Evolutionary conservation across 177 flowering plant species (phyloP).

Genomic region (Vitis hybrid): DNA sequence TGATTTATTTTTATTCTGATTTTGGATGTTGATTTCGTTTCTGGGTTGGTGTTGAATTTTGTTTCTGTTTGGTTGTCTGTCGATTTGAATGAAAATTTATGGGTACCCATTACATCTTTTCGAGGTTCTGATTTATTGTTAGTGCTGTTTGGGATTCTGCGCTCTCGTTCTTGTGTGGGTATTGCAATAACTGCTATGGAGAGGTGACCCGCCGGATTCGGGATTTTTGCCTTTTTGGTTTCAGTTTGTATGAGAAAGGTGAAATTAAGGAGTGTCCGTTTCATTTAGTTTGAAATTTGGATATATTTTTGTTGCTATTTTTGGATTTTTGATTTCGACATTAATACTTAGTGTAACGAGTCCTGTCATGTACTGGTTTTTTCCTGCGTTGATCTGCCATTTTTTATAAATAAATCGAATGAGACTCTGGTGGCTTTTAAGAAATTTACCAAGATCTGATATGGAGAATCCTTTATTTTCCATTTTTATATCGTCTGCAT

Average conservation of each 20-base stretch:
- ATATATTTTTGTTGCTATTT: constrained; percentile 1
- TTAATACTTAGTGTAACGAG: too few relatives aligned
- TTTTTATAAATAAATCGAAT: too few relatives aligned
- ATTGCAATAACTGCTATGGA: neutral
- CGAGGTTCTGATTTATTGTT: constrained; percentile 6
- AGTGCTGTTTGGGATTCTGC: neutral
- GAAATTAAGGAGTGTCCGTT: neutral
- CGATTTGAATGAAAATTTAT: constrained; percentile 6
- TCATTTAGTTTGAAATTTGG: constrained; percentile 4
- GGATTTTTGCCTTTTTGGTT: neutral
- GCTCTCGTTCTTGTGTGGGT: neutral
- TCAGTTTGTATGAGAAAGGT: too few relatives aligned
- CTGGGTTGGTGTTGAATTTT: constrained; percentile 1
- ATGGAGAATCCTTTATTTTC: too few relatives aligned
- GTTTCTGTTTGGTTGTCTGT: constrained; percentile 1
- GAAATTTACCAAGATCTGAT: too few relatives aligned
- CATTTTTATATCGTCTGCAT: neutral
- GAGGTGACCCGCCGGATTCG: too few relatives aligned
- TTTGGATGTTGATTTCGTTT: constrained; percentile 7
- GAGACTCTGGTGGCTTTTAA: too few relatives aligned
- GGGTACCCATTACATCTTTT: constrained; percentile 12
- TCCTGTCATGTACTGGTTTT: neutral
- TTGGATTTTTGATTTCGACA: constrained; percentile 1
- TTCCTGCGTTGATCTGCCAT: neutral
- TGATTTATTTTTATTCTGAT: constrained; percentile 1